Conservation (phyloP, 768 basidiomycete species). For the Clitopilus passeckerianus region DNA sequence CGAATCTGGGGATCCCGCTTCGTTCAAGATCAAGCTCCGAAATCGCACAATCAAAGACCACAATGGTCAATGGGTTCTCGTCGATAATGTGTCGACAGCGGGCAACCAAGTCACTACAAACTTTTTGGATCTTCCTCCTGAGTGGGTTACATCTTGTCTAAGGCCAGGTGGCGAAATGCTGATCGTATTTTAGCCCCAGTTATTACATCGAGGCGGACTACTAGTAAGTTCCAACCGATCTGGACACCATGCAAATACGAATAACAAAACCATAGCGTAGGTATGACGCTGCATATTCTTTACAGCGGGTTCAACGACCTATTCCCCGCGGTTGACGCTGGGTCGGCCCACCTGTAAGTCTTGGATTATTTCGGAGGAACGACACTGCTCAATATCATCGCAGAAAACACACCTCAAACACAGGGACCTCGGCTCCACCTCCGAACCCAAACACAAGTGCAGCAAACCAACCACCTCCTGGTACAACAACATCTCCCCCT, state of each 20-base stretch:
- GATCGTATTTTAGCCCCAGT: not conserved
- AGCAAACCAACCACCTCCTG: not conserved
- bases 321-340: not conserved
- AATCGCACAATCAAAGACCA: not conserved
- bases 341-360: not conserved
- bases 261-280: not conserved
- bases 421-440: not conserved
- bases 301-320: not conserved
- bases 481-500: not conserved
- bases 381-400: not conserved
- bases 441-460: not conserved
- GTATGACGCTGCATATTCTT: not conserved
- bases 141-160: not conserved
- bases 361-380: not conserved
- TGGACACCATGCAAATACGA: not conserved
- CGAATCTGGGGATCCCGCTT: not conserved
- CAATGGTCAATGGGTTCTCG: not conserved
- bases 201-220: not conserved
- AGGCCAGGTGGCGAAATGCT: not conserved
- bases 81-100: not conserved
- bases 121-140: not conserved
- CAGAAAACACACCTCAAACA: not conserved
- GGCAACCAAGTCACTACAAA: not conserved
- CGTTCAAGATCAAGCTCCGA: not conserved
- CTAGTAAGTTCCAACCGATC: not conserved